A percentile compares a stretch with the other conserved stretches of the same genome.
These are phyloP conservation scores for Auricularia auricula-judae DNA, from an alignment of 768 basidiomycete species.

Conservation along the genomic window DNA sequence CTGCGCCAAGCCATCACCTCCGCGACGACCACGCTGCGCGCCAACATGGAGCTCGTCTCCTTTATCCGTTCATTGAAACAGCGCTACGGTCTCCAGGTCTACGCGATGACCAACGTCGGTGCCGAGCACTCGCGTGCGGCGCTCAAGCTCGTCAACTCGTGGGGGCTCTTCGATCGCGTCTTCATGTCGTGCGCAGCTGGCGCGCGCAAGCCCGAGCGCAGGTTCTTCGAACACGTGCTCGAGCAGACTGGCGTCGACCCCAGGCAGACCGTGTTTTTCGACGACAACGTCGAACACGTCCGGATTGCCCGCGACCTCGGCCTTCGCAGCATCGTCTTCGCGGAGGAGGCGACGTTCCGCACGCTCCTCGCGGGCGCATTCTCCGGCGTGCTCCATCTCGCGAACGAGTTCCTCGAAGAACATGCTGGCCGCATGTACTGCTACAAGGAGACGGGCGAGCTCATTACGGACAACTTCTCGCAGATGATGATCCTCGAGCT, in stretches of 20 bases:
- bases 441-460: constrained; percentile 30
- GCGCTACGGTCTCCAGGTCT: constrained; percentile 29
- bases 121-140: constrained; percentile 2
- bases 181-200: constrained; percentile 41
- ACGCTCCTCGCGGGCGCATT: constrained; percentile 32
- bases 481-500: constrained; percentile 48
- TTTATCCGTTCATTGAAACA: constrained; percentile 37
- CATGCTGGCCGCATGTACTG: constrained; percentile 34
- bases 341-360: constrained; percentile 29
- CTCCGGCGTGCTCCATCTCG: constrained; percentile 32
- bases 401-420: constrained; percentile 26
- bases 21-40: constrained; percentile 36
- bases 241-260: constrained; percentile 34
- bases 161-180: constrained; percentile 36
- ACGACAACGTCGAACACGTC: constrained; percentile 51
- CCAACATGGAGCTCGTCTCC: constrained; percentile 28
- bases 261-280: constrained; percentile 39
- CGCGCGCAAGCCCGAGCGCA: constrained; percentile 46
- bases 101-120: constrained; percentile 53
- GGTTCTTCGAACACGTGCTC: constrained; percentile 41
- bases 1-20: constrained; percentile 34
- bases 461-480: constrained; percentile 42
- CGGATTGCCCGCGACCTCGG: constrained; percentile 46
- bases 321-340: constrained; percentile 42
- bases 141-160: constrained; percentile 11